Base-by-base conservation (phyloP, 345 rosid genomes). In the Corchorus olitorius region DNA sequence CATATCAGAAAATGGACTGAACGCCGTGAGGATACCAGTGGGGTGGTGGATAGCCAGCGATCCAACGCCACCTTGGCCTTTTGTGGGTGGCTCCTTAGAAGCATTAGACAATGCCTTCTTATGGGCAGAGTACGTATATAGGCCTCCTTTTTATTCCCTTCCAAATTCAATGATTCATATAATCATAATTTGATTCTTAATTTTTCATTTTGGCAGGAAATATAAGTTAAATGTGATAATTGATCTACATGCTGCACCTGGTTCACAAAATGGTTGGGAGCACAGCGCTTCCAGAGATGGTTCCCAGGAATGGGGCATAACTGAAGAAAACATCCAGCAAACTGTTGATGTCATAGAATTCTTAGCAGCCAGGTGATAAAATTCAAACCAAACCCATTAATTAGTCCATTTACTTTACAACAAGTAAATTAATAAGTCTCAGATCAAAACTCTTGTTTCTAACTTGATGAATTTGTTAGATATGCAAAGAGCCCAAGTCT, bases 21-120 rank as follows among this genome's bases (percentile, higher is more conserved):
- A 87, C 72, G 87, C 87, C 0, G 92, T 87, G 61, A 86, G 92
- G 79, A 86, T 88, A 65, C 94, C 92, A 0, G 91, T 86, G 46
- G 94, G 91, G 1, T 88, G 92, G 94, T 90, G 91, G 94, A 90
- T 87, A 41, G 90, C 90, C 16, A 84, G 88, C 7, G 92, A 81
- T 64, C 88, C 92, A 2, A 71, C 56, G 0, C 94, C 94, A 13
- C 91, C 92, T 8, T 39, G 0, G 2, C 92, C 92, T 55, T 88
- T 78, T 39, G 91, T 85, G 1, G 89, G 91, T 1, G 92, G 94
- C 7, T 90, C 92, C 65, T 68, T 90, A 74, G 58, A 72, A 33
- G 84, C 89, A 0, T 70, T 90, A 50, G 94, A 90, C 83, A 82
- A 81, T 27, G 94, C 90, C 68, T 90, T 90, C 76, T 55, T 74